phyloP scores from a whole-genome alignment of 306 rosid species.

The Amphicarpaea edgeworthii region DNA sequence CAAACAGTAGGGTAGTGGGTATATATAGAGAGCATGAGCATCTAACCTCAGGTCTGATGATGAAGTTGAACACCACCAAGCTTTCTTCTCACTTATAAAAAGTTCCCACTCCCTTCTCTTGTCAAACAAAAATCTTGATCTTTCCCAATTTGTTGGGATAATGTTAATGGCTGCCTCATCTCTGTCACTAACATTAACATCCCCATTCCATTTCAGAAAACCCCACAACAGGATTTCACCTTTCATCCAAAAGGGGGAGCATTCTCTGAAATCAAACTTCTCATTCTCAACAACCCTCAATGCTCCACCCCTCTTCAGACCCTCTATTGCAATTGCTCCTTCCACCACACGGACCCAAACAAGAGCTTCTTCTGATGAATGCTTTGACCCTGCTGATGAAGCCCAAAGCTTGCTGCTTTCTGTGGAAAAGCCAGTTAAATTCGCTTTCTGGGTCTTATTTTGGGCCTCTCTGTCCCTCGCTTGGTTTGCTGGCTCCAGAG shows the following conservation, averaged over 20 bases:
- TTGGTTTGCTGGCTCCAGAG: constrained; percentile 84
- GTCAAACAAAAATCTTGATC: neutral
- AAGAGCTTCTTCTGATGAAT: constrained; percentile 54
- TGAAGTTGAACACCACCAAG: neutral
- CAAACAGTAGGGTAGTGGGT: neutral
- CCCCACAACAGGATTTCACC: constrained; percentile 51
- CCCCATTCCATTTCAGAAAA: constrained; percentile 52
- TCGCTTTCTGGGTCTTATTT: constrained; percentile 70
- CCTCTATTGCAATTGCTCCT: constrained; percentile 40
- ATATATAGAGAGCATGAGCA: neutral
- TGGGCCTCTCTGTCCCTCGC: constrained; percentile 86
- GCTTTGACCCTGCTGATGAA: constrained; percentile 50
- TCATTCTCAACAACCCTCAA: constrained; percentile 39
- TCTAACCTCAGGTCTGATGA: neutral
- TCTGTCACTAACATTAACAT: constrained; percentile 47
- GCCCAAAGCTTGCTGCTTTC: constrained; percentile 54
- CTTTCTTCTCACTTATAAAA: neutral
- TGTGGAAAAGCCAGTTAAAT: constrained; percentile 62
- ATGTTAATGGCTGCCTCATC: constrained; percentile 75
- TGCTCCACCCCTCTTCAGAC: constrained; percentile 27
- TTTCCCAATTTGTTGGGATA: neutral
- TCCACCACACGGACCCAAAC: constrained; percentile 36
- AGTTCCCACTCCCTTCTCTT: neutral
- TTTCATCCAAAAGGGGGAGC: constrained; percentile 6
- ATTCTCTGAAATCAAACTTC: constrained; percentile 38